Conservation (phyloP, 78 protist genomes). For the Salpingoeca rosetta region DNA sequence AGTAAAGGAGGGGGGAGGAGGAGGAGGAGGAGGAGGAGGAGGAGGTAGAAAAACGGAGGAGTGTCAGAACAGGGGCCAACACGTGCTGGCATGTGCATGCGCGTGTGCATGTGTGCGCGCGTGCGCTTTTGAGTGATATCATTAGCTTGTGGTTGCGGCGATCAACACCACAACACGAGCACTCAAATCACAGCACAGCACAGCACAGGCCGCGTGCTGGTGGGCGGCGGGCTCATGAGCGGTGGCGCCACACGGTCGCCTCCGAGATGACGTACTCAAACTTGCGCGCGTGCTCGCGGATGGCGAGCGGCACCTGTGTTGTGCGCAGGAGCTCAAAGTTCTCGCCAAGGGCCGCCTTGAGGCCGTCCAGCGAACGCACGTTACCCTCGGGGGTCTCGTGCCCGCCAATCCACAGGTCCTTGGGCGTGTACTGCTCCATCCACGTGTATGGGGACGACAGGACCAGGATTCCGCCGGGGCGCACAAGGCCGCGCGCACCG, state of each 20-base stretch:
- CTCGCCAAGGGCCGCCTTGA: background rate
- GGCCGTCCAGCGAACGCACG: background rate
- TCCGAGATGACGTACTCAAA: constrained; percentile 1
- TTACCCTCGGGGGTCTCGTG: background rate
- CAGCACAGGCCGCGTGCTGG: no score
- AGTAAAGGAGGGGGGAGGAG: background rate
- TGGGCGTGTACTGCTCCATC: constrained; percentile 13
- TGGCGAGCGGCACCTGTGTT: constrained; percentile 6
- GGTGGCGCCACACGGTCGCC: background rate
- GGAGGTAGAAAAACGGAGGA: background rate
- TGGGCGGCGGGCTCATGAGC: background rate
- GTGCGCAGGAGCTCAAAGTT: background rate
- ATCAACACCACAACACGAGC: no score
- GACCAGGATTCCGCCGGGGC: constrained; percentile 39
- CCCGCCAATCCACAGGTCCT: constrained; percentile 8
- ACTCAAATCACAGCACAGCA: no score
- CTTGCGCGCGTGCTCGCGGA: constrained; percentile 26
- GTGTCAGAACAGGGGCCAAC: background rate
- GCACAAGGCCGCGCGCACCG: constrained; percentile 19
- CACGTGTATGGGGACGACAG: constrained; percentile 49
- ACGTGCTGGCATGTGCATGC: no score
- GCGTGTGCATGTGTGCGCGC: no score
- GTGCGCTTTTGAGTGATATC: no score
- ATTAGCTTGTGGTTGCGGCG: no score
- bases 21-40: background rate